Base-by-base conservation (phyloP, 176 grass and related monocot genomes). In the Eragrostis nindensis region DNA sequence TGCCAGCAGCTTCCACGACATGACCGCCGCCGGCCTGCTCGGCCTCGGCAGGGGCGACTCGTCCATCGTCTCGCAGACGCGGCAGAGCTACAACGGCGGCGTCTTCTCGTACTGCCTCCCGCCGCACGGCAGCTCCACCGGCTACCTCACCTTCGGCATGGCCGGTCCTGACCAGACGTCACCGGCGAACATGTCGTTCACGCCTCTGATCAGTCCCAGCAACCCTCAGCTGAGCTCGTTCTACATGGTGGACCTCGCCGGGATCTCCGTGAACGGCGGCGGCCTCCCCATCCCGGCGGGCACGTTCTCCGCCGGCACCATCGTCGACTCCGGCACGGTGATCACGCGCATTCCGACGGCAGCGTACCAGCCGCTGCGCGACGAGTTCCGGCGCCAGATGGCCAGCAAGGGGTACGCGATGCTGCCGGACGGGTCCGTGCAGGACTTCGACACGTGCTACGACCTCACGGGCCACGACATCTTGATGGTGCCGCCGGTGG, bases 61-160 rank as follows among this genome's bases (percentile, higher is more conserved):
- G 13, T 92, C 90, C 8, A 26, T 92, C 30, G 60, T 80, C 44
- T 89, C 80, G 22, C 90, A 92, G 40, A 70, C 69, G 3, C 30
- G 61, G 15, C 24, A 5, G 0, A 43, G 14, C 29, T 76, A 68
- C 68, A 36, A 36, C 32, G 61, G 62, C 19, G 41, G 50, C 13
- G 73, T n/a, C 29, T 92, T 92, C 49, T 62, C 86, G 7, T 92
- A 89, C 66, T 89, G 90, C 67, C 77, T 92, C 13, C 90, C 90
- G 2, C 4, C 56, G n/a, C 18, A 55, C 11, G 48, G 61, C 18
- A 80, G 68, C 71, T 75, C 90, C 19, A 71, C 63, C 6, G 90
- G 90, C 2, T 89, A 76, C 74, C 54, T 92, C 63, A 53, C 66
- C 13, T n/a, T 92, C 49, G 77, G 86, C 18, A 36, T 26, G 2